Evolutionary conservation across 202 grass and related monocot genomes (phyloP).

Genomic region (Setaria italica): DNA sequence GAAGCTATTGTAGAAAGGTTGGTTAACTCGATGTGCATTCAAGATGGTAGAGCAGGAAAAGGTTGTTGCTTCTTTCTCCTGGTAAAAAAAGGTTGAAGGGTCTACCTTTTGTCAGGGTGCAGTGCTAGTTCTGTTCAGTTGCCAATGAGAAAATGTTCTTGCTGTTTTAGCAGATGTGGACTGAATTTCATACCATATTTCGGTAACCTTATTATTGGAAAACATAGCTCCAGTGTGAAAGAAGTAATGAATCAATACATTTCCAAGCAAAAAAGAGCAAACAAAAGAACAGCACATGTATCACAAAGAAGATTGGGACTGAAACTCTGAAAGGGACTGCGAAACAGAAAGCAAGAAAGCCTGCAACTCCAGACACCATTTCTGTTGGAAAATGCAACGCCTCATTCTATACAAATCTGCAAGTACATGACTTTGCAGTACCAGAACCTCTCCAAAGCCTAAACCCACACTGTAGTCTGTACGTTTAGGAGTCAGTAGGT

Average conservation of each 20-base stretch:
- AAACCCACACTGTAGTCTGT: neutral
- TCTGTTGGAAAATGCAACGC: conserved; percentile 17
- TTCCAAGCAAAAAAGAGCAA: neutral
- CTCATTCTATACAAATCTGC: neutral
- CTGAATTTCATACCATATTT: neutral
- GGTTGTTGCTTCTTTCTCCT: neutral
- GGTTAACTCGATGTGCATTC: conserved; percentile 19
- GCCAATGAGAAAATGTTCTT: neutral
- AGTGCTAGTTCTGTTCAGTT: neutral
- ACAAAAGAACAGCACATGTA: neutral
- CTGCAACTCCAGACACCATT: neutral
- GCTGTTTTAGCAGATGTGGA: neutral
- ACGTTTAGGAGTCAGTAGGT: conserved; percentile 41
- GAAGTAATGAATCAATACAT: neutral
- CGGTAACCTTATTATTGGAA: neutral
- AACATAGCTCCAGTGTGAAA: neutral
- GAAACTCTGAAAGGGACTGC: conserved; percentile 30
- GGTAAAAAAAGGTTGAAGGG: neutral
- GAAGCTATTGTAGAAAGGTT: neutral
- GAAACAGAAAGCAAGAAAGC: conserved; percentile 16
- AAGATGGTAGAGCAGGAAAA: conserved; percentile 21
- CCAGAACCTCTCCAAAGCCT: conserved; percentile 12
- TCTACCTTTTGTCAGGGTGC: neutral
- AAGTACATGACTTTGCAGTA: conserved; percentile 5
- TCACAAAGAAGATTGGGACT: neutral